A percentile compares a stretch with the other conserved stretches of the same genome.
Conservation (phyloP, 352 stramenopile genomes). For the Elongisporangium anandrum region DNA sequence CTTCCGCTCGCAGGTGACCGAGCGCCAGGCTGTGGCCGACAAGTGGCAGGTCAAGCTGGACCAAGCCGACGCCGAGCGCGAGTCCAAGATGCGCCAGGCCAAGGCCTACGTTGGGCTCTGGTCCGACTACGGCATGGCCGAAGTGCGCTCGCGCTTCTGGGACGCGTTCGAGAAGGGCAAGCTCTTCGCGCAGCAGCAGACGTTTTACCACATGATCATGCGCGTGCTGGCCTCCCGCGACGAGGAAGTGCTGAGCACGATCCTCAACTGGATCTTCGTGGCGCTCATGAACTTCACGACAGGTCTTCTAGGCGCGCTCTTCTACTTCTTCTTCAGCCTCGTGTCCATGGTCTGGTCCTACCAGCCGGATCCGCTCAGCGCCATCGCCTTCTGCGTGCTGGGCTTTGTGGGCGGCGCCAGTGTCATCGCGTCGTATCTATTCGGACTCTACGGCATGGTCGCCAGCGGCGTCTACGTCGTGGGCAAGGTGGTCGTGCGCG, state of each 20-base stretch:
- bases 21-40: conserved; percentile 53
- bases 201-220: conserved; percentile 86
- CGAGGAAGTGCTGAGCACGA: conserved; percentile 70
- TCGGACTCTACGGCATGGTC: conserved; percentile 84
- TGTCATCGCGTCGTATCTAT: conserved; percentile 82
- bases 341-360: conserved; percentile 83
- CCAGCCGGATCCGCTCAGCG: conserved; percentile 75
- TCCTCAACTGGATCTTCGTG: conserved; percentile 84
- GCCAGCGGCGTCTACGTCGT: conserved; percentile 77
- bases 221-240: conserved; percentile 60
- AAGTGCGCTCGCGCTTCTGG: conserved; percentile 79
- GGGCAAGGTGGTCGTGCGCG: conserved; percentile 66
- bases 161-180: conserved; percentile 80
- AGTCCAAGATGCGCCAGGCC: conserved; percentile 77
- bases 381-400: conserved; percentile 65
- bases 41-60: conserved; percentile 59
- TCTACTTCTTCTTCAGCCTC: conserved; percentile 85
- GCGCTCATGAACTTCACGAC: conserved; percentile 87
- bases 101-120: conserved; percentile 75
- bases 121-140: conserved; percentile 78
- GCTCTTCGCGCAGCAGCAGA: conserved; percentile 83
- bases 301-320: conserved; percentile 69
- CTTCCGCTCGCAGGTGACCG: conserved; percentile 49
- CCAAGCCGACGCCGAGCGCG: conserved; percentile 40
- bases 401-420: conserved; percentile 68